Conservation (phyloP, 495 filamentous ascomycete genomes). For the Aspergillus taichungensis region DNA sequence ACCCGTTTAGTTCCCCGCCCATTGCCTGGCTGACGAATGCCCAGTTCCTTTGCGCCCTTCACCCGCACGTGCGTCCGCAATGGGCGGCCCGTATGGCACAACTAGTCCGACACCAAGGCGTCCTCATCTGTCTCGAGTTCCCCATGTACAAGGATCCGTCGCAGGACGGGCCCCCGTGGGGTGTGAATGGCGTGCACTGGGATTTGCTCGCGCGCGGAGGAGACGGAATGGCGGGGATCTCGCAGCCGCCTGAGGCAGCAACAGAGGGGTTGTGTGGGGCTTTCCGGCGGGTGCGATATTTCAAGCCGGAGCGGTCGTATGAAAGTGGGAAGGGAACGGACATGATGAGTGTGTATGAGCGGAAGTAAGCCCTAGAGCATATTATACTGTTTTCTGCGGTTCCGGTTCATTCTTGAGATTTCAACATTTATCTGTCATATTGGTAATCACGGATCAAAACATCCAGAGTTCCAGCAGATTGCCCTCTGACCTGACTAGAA, state of each 20-base stretch:
- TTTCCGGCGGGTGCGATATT: slow-evolving; percentile 13
- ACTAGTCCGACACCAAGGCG: slow-evolving; percentile 15
- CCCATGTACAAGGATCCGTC: slow-evolving; percentile 26
- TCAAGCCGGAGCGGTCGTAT: slow-evolving; percentile 19
- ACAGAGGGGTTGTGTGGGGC: background rate
- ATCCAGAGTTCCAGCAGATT: no score
- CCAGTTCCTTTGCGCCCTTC: slow-evolving; percentile 31
- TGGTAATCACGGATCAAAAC: no score
- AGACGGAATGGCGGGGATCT: slow-evolving; percentile 7
- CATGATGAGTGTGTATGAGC: slow-evolving; percentile 20
- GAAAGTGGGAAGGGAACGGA: slow-evolving; percentile 16
- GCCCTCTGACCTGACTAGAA: no score
- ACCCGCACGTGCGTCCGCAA: slow-evolving; percentile 23
- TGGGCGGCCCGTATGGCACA: slow-evolving; percentile 27
- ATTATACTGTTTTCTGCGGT: no score
- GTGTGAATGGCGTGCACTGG: slow-evolving; percentile 25
- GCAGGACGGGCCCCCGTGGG: slow-evolving; percentile 28
- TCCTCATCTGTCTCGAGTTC: slow-evolving; percentile 30
- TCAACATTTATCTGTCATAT: no score
- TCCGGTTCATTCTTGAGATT: no score
- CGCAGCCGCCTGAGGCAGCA: background rate
- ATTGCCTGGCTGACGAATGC: no score
- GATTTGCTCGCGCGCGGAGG: slow-evolving; percentile 15
- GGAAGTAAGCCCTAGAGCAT: no score
- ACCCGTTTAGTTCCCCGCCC: no score